Percentiles rank a stretch among this genome's conserved stretches.
Conservation (phyloP, 78 protist species). For the Anaeramoeba ignava region DNA sequence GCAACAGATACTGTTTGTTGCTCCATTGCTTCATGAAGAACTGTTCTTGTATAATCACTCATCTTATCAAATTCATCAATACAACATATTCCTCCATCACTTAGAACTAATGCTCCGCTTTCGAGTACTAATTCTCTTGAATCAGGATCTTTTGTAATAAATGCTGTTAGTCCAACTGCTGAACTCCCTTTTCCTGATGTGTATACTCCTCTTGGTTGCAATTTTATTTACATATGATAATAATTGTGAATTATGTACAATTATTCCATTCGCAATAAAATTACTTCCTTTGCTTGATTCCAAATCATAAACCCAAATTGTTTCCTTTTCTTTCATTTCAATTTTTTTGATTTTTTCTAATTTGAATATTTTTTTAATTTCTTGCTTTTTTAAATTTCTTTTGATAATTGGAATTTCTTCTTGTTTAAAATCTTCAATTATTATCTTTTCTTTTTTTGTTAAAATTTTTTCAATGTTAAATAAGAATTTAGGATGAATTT, state of each 20-base stretch:
- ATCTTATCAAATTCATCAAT: slow-evolving; percentile 99
- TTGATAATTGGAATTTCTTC: too few species aligned
- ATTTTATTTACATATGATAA: slow-evolving; percentile 83
- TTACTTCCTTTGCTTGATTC: too few species aligned
- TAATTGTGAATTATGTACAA: slow-evolving; percentile 97
- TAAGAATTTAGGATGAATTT: too few species aligned
- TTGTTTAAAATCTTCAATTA: too few species aligned
- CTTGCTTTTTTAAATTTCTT: too few species aligned
- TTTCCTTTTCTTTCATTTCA: too few species aligned
- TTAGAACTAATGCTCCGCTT: slow-evolving; percentile 35
- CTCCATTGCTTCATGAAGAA: slow-evolving; percentile 95
- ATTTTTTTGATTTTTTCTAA: too few species aligned
- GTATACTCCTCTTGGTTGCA: slow-evolving; percentile 96
- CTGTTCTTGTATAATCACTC: slow-evolving; percentile 83
- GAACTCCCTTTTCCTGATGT: slow-evolving; percentile 95
- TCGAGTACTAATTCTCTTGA: slow-evolving; percentile 42
- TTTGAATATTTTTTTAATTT: too few species aligned
- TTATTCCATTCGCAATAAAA: too few species aligned
- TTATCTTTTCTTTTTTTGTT: too few species aligned
- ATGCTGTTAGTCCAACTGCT: slow-evolving; percentile 99
- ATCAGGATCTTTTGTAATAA: slow-evolving; percentile 47
- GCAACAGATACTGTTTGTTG: slow-evolving; percentile 99
- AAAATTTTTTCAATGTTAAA: too few species aligned
- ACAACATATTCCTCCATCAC: slow-evolving; percentile 84
- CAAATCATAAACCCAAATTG: too few species aligned